These are phyloP conservation scores for Petrea volubilis DNA, from an alignment of 257 asterid species.

Conservation along the genomic window DNA sequence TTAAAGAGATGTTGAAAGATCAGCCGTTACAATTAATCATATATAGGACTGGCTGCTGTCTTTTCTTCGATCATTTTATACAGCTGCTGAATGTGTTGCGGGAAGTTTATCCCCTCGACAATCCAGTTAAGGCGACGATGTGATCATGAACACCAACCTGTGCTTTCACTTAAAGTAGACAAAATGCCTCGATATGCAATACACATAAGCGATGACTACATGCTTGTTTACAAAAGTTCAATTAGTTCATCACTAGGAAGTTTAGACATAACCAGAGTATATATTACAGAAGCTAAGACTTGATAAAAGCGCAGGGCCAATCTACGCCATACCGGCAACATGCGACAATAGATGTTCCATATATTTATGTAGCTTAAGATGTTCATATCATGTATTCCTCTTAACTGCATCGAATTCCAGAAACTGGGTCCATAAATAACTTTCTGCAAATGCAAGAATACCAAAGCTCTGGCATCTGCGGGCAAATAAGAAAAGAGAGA, in stretches of 20 bases:
- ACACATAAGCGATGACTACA: background rate
- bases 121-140: background rate
- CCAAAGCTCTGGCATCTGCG: background rate
- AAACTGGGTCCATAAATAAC: conserved; percentile 14
- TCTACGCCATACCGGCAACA: background rate
- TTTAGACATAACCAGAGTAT: conserved; percentile 4
- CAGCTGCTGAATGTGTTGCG: background rate
- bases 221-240: background rate
- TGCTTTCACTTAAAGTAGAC: background rate
- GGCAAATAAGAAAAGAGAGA: background rate
- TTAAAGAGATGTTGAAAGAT: too few relatives aligned
- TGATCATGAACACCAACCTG: background rate
- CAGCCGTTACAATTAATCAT: too few relatives aligned
- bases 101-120: background rate
- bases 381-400: too few relatives aligned
- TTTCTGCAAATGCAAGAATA: conserved; percentile 36
- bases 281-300: conserved; percentile 25
- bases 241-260: conserved; percentile 3
- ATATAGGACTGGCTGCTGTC: too few relatives aligned
- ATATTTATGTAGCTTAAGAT: conserved; percentile 3
- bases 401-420: conserved; percentile 13
- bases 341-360: conserved; percentile 22
- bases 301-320: conserved; percentile 7
- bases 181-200: background rate
- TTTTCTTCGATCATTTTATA: background rate